These are phyloP conservation scores for Coemansia umbellata DNA, from an alignment of 192 early-diverging fungal species.

Conservation along the genomic window DNA sequence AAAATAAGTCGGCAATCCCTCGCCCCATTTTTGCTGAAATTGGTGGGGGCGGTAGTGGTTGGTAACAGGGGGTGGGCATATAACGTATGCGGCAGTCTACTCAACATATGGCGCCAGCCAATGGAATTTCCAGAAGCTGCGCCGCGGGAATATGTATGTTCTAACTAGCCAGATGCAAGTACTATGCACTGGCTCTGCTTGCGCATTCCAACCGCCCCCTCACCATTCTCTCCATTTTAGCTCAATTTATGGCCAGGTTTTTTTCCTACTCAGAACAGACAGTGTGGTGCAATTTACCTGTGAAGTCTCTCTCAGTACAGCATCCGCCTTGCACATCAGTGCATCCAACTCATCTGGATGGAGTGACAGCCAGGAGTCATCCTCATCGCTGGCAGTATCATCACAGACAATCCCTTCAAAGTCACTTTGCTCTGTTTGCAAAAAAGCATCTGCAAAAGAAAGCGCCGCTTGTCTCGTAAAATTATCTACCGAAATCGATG, in stretches of 20 bases:
- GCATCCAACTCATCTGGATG: conserved; percentile 37
- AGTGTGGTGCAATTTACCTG: conserved; percentile 41
- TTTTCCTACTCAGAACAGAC: too few relatives aligned
- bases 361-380: conserved; percentile 48
- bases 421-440: neutral
- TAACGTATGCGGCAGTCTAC: neutral
- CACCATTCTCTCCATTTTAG: neutral
- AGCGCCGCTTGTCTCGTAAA: conserved; percentile 8
- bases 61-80: neutral
- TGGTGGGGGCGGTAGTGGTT: too few relatives aligned
- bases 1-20: too few relatives aligned
- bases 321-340: conserved; percentile 44
- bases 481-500: conserved; percentile 10
- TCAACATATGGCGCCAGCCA: conserved; percentile 11
- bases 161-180: neutral
- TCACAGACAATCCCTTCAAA: neutral
- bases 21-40: too few relatives aligned
- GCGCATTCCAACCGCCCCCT: neutral
- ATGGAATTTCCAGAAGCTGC: conserved; percentile 11
- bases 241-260: neutral
- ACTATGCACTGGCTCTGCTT: neutral
- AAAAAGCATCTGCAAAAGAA: conserved; percentile 4
- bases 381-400: conserved; percentile 21
- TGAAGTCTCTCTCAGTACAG: conserved; percentile 25
- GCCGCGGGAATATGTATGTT: conserved; percentile 32